Conservation (phyloP, 495 filamentous ascomycete genomes). For the Recurvomyces mirabilis region DNA sequence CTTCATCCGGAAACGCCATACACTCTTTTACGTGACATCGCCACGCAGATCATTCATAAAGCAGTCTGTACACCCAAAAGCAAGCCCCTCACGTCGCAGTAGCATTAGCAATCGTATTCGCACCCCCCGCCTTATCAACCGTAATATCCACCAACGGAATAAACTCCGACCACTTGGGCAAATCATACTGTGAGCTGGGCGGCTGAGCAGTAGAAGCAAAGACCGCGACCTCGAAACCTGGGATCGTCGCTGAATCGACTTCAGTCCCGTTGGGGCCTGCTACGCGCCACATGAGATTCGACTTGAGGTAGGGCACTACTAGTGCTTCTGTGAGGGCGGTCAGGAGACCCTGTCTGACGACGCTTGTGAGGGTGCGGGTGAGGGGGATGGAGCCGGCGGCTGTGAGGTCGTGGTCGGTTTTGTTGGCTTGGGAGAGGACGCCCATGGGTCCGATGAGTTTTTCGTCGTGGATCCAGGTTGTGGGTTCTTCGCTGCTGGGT, state of each 20-base stretch:
- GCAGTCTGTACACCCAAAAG: no score
- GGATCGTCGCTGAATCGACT: conserved; percentile 15
- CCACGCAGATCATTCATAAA: no score
- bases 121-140: conserved; percentile 18
- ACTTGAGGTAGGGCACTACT: conserved; percentile 16
- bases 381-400: conserved; percentile 19
- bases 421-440: conserved; percentile 14
- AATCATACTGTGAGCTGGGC: conserved; percentile 4
- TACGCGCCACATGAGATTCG: conserved; percentile 17
- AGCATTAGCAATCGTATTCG: conserved; percentile 7
- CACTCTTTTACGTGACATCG: no score
- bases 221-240: conserved; percentile 19
- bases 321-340: neutral
- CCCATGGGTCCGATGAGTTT: conserved; percentile 23
- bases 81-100: no score
- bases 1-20: no score
- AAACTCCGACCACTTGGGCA: conserved; percentile 18
- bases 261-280: conserved; percentile 15
- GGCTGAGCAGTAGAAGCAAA: conserved; percentile 15
- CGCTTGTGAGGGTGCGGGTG: conserved; percentile 14
- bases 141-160: conserved; percentile 17
- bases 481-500: conserved; percentile 13
- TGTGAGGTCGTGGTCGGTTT: conserved; percentile 7
- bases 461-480: conserved; percentile 13
- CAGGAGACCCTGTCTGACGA: conserved; percentile 8